Evolutionary conservation across 2,329 filamentous ascomycete genomes (phyloP), one percentile per base, ranked within the genome.

Genomic region (Colletotrichum liriopes): DNA sequence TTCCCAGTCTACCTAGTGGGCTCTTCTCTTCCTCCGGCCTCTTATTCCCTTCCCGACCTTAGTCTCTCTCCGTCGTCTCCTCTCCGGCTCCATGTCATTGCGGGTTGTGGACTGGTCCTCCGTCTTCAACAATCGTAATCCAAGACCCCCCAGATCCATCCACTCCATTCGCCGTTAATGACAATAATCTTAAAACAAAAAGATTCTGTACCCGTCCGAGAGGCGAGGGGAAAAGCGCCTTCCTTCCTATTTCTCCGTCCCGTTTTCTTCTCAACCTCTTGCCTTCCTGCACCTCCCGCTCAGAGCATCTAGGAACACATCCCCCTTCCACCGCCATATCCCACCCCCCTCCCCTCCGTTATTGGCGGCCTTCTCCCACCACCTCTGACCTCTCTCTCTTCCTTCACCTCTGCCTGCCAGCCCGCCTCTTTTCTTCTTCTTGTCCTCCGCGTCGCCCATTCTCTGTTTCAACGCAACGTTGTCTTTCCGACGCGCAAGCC

Each of bases 91-190:
- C 65, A 54, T 69, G 66, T 55, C 59, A 60, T 49, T 55, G 45
- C 54, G 59, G 60, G 47, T 70, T 64, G 8, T 23, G 52, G 70
- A 64, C 60, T 60, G 52, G 11, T 32, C 69, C 58, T 52, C 62
- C 37, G 43, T 47, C 67, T 60, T 58, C 54, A 47, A 29, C 45
- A 37, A 59, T 41, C 54, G 62, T 54, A 70, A 66, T 54, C 45
- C 49, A 29, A 52, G 49, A 47, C 29, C 35, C 45, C 65, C 69
- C 37, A 55, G 59, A 60, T 29, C 39, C 32, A 65, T 60, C 59
- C 52, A 64, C 52, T 65, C 59, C 65, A 56, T 60, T 68, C 70
- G 70, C 59, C 59, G 54, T 72, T 64, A 70, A 54, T 60, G 61
- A 55, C 23, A 45, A 45, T 18, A 70, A 60, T 60, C 54, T 55